These are phyloP conservation scores for Aegle marmelos DNA, from an alignment of 345 rosid genomes.

Conservation along the genomic window DNA sequence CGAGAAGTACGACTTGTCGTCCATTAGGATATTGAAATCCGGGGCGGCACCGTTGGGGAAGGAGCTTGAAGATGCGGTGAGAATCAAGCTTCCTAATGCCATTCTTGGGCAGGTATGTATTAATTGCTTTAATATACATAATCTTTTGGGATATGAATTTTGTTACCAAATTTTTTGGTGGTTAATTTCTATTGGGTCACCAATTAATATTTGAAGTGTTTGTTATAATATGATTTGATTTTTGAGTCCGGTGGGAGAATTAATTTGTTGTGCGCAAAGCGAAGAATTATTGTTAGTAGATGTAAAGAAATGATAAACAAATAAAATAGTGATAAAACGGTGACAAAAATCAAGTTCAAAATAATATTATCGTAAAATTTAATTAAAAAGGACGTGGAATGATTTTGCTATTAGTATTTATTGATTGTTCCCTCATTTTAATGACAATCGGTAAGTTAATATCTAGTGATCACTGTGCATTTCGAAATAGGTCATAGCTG, in stretches of 20 bases:
- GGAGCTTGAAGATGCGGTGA: conserved; percentile 78
- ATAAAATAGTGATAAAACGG: too few species aligned
- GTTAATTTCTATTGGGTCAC: background rate
- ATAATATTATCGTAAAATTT: too few species aligned
- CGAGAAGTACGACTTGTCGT: conserved; percentile 64
- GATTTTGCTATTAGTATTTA: background rate
- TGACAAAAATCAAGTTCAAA: too few species aligned
- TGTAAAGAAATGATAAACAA: too few species aligned
- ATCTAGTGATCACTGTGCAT: background rate
- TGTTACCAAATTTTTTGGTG: background rate
- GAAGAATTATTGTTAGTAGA: too few species aligned
- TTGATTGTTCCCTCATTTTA: background rate
- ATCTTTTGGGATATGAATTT: background rate
- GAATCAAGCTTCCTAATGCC: conserved; percentile 72
- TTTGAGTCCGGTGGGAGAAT: too few species aligned
- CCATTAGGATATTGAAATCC: conserved; percentile 63
- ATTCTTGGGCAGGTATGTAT: conserved; percentile 75
- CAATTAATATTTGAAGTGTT: background rate
- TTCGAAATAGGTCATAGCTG: background rate
- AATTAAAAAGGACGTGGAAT: too few species aligned
- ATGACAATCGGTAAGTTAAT: background rate
- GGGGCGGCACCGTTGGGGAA: conserved; percentile 93
- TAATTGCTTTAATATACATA: background rate
- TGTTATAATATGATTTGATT: too few species aligned
- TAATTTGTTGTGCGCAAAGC: too few species aligned